Base-by-base conservation (phyloP, 371 early-diverging fungal species). In the Basidiobolus meristosporus region DNA sequence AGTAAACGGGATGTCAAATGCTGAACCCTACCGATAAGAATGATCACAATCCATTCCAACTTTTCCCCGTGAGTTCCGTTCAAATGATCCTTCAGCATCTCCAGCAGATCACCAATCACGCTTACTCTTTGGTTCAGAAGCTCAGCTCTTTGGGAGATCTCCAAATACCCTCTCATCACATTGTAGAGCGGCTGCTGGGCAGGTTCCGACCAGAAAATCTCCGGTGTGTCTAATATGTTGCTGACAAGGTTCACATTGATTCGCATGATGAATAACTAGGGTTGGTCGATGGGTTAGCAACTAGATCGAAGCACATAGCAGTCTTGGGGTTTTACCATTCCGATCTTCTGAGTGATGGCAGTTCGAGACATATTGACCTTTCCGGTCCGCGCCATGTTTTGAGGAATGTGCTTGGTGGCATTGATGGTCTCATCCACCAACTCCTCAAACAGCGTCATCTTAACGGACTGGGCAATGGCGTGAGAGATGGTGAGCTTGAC, bases 161-260 rank as follows among this genome's bases (percentile, higher is more conserved):
- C 79, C 38, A 77, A 66, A 38, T 66, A 68, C 39, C 77, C 75
- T 26, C 26, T 26, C 26, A 78, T 76, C 2, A 82, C 81, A 43
- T 64, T 63, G 41, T 83, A 87, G 19, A 87, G 46, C 9, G 81
- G 83, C 44, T 82, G 77, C 31, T 82, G 57, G 11, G 76, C 65
- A 3, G 85, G 85, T 42, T 84, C 81, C 7, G 79, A 76, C 84
- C 84, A 85, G 43, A 86, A 86, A 31, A 85, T 74, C 46, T 89
- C 88, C 23, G 88, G 89, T 23, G 77, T 77, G 50, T 87, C 85
- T 43, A 86, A 59, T 12, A 84, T 75, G 38, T 81, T 79, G 33
- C 70, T 70, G 11, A 90, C 87, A n/a, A 88, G 59, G 48, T 84
- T 86, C 39, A 88, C 86, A 45, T 87, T 82, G 57, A 85, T 83